Percentiles rank a stretch among this genome's conserved stretches.
phyloP scores from a whole-genome alignment of 495 filamentous ascomycete species.

The Annulohypoxylon bovei region DNA sequence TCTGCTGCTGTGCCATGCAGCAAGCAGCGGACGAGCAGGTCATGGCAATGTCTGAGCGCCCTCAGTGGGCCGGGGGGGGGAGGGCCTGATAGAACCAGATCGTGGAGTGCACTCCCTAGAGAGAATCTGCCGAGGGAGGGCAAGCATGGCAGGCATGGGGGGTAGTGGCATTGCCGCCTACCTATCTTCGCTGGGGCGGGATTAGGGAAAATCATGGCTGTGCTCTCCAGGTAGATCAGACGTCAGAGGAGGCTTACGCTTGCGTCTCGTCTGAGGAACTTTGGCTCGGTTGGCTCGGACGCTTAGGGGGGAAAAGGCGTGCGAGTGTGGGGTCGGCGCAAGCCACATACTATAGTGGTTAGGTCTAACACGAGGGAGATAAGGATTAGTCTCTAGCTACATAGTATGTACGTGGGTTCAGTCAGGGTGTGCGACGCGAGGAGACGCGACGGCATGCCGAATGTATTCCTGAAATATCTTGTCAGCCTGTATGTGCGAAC shows the following conservation, averaged over 20 bases:
- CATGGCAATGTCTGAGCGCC: constrained; percentile 28
- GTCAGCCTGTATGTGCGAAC: constrained; percentile 20
- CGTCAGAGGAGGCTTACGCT: constrained; percentile 34
- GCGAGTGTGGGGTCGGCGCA: constrained; percentile 37
- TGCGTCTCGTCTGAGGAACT: constrained; percentile 14
- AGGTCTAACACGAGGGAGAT: constrained; percentile 39
- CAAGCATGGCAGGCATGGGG: constrained; percentile 21
- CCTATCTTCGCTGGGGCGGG: constrained; percentile 1
- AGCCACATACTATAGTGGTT: constrained; percentile 36
- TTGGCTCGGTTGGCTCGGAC: constrained; percentile 38
- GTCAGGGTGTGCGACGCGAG: constrained; percentile 34
- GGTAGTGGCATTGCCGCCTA: constrained; percentile 36
- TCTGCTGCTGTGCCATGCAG: constrained; percentile 49
- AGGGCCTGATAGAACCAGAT: constrained; percentile 40
- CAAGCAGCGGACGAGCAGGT: constrained; percentile 45
- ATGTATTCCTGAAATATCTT: constrained; percentile 22
- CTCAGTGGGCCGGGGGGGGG: constrained; percentile 38
- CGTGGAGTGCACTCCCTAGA: constrained; percentile 51
- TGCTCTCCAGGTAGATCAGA: constrained; percentile 8
- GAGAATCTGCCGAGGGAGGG: constrained; percentile 45
- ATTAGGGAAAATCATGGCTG: constrained; percentile 23
- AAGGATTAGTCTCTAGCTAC: constrained; percentile 17
- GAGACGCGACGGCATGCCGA: constrained; percentile 39
- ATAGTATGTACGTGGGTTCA: neutral
- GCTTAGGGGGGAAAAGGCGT: neutral